These are phyloP conservation scores for Cupressus sempervirens DNA, from an alignment of 75 land plant genomes.

Conservation along the genomic window DNA sequence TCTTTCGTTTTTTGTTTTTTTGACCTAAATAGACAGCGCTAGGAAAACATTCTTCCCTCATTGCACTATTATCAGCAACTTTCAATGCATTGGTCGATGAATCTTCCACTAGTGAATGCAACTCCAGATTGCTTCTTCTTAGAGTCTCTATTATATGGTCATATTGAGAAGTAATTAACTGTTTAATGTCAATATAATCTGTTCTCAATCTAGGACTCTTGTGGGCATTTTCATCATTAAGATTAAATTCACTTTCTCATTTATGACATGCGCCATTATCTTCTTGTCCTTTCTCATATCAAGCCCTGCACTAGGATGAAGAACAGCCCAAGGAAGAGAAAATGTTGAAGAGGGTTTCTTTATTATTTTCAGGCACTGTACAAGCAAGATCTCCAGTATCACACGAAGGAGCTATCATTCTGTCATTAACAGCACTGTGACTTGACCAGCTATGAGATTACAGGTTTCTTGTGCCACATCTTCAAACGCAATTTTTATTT, in stretches of 20 bases:
- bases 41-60: not conserved
- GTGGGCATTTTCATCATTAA: not conserved
- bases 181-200: not conserved
- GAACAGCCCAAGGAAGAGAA: not conserved
- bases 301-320: not conserved
- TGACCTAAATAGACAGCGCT: not conserved
- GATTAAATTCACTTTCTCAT: not conserved
- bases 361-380: too few relatives aligned
- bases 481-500: too few relatives aligned
- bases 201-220: not conserved
- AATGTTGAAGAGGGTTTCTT: too few relatives aligned
- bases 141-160: not conserved
- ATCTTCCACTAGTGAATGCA: constrained; percentile 15
- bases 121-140: not conserved
- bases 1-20: too few relatives aligned
- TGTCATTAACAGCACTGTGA: too few relatives aligned
- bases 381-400: too few relatives aligned
- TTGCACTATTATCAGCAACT: not conserved
- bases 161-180: not conserved
- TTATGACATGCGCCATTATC: not conserved
- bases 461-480: too few relatives aligned
- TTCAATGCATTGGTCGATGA: constrained; percentile 10
- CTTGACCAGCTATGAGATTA: too few relatives aligned
- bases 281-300: not conserved
- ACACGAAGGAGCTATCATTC: too few relatives aligned